Evolutionary conservation across 176 grass and related monocot species (phyloP).

Genomic region (Secale cereale): DNA sequence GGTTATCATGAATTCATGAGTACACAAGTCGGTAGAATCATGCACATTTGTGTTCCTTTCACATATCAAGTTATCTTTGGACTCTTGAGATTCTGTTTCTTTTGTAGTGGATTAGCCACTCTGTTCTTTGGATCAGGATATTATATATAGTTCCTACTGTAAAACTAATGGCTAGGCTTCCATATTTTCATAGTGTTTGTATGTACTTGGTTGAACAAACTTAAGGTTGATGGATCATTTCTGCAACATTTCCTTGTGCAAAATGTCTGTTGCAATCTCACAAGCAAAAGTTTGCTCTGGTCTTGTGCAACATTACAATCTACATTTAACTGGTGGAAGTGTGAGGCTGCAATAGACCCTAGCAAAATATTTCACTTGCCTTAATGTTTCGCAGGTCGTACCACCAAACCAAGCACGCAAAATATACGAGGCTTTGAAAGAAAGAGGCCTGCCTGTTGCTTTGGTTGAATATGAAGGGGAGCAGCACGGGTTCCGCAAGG

Average conservation of each 20-base stretch:
- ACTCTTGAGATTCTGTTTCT: not conserved
- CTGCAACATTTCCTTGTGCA: not conserved
- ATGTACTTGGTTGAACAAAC: not conserved
- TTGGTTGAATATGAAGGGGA: slow-evolving; percentile 13
- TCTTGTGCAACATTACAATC: not conserved
- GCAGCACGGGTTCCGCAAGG: not conserved
- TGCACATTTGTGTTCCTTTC: not conserved
- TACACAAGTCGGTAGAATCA: not conserved
- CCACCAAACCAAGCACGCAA: slow-evolving; percentile 77
- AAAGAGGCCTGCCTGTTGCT: slow-evolving; percentile 80
- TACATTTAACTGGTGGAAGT: not conserved
- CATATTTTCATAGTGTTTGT: not conserved
- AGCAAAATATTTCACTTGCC: not conserved
- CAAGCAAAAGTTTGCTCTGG: not conserved
- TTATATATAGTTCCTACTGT: not conserved
- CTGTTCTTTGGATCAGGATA: not conserved
- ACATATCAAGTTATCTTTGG: not conserved
- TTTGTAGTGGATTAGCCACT: not conserved
- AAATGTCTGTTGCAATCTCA: not conserved
- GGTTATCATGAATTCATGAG: not conserved
- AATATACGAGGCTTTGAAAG: slow-evolving; percentile 83
- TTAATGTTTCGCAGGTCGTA: slow-evolving; percentile 52
- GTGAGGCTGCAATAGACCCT: not conserved
- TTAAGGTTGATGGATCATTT: not conserved
- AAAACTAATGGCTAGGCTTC: not conserved